These are phyloP conservation scores for Polygonum maritimum DNA, from an alignment of 148 eudicot species.

Conservation along the genomic window DNA sequence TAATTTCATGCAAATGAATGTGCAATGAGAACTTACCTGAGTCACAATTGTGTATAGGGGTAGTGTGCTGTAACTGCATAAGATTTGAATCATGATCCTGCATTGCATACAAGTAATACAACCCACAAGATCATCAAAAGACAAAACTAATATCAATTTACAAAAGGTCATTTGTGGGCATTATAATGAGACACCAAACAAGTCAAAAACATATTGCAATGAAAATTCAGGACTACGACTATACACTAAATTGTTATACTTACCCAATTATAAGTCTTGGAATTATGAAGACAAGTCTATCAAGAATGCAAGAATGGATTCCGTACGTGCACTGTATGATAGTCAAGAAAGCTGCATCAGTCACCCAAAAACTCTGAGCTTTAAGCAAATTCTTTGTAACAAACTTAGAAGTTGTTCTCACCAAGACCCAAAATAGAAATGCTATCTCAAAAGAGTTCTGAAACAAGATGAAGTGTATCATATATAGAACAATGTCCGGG, in stretches of 20 bases:
- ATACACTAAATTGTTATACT: not conserved
- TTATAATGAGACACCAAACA: not conserved
- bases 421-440: slow-evolving; percentile 87
- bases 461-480: slow-evolving; percentile 91
- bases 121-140: not conserved
- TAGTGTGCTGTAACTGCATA: slow-evolving; percentile 39
- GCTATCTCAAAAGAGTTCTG: slow-evolving; percentile 91
- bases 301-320: slow-evolving; percentile 77
- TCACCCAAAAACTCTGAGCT: not conserved
- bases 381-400: not conserved
- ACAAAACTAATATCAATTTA: not conserved
- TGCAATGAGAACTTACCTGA: slow-evolving; percentile 19
- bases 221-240: no score
- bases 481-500: slow-evolving; percentile 59
- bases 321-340: slow-evolving; percentile 64
- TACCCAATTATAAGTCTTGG: slow-evolving; percentile 83
- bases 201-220: no score
- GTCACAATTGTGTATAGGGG: slow-evolving; percentile 37
- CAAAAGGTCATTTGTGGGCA: not conserved
- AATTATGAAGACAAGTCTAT: slow-evolving; percentile 45
- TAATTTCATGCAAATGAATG: not conserved
- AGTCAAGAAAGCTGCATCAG: slow-evolving; percentile 1
- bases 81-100: slow-evolving; percentile 39
- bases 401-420: slow-evolving; percentile 23
- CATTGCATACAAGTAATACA: not conserved